Base-by-base conservation (phyloP, 2,329 filamentous ascomycete species). In the Scorias spongiosa region DNA sequence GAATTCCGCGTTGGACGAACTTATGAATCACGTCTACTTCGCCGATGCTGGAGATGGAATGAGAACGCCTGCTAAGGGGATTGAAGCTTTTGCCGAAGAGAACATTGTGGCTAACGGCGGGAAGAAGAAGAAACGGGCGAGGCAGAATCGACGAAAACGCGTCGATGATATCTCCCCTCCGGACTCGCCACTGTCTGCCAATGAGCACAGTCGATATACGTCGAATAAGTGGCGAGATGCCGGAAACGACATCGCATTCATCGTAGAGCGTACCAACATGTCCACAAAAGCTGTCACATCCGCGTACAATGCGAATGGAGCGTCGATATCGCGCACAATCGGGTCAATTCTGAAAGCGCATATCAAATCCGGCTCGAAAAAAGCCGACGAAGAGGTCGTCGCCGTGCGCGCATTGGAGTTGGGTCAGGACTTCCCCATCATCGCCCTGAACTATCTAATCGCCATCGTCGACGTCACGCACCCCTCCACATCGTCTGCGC, bases 1-100 rank as follows among this genome's bases (percentile, higher is more conserved):
- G 34, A 75, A 79, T 46, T 69, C 70, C 11, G 77, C 85, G 1
- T 78, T 93, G 48, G 86, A 94, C 53, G 78, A 86, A 46, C 67
- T 96, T 10, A 71, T 95, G 29, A 93, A 83, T 51, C 70, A 85
- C 11, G 77, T 83, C 15, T 86, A 81, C 55, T 78, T 95, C 4
- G 77, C 85, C 46, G 76, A 86, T 45, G 74, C 74, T 0, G 68
- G 75, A 43, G 67, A 73, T 12, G 59, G 62, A 40, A 64, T 62
- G 29, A 61, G 65, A 14, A 55, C 66, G 5, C 58, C 67, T 1
- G 66, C 71, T 1, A 89, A 83, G 57, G 84, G 87, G 0, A 69
- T 95, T n/a, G 86, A 95, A 46, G 86, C 76, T 0, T 94, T 94
- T 57, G 78, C 76, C 17, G 70, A 76, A 34, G 71, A 71, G 0